These are phyloP conservation scores for Aspergillus felis DNA, from an alignment of 2,329 filamentous ascomycete genomes.

Conservation along the genomic window DNA sequence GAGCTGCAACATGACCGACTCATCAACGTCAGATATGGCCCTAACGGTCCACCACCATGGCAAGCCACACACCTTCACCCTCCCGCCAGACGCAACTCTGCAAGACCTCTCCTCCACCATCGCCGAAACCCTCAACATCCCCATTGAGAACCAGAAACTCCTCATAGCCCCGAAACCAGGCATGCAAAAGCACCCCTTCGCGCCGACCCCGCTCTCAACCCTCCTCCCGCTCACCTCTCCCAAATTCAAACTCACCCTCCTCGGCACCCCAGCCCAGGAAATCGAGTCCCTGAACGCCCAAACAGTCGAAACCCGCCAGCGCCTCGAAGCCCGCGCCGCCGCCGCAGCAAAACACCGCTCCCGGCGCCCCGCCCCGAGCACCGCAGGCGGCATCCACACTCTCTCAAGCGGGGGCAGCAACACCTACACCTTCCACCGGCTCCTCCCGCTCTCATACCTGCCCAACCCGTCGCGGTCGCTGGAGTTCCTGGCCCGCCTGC, in stretches of 20 bases:
- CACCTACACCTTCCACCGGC: constrained; percentile 77
- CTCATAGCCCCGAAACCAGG: constrained; percentile 47
- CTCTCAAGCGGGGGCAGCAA: constrained; percentile 44
- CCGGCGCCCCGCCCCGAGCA: constrained; percentile 3
- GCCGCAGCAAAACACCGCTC: constrained; percentile 12
- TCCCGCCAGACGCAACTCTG: constrained; percentile 51
- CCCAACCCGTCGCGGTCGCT: constrained; percentile 69
- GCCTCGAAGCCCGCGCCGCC: constrained; percentile 27
- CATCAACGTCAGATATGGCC: constrained; percentile 22
- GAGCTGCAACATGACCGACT: background rate
- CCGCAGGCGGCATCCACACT: constrained; percentile 25
- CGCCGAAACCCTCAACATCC: constrained; percentile 35
- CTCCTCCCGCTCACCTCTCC: constrained; percentile 33
- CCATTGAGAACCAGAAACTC: constrained; percentile 41
- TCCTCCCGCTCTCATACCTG: constrained; percentile 72
- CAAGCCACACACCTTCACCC: constrained; percentile 45
- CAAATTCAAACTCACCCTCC: constrained; percentile 45
- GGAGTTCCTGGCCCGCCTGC: constrained; percentile 69
- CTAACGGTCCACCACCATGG: constrained; percentile 55
- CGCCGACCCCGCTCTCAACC: constrained; percentile 29
- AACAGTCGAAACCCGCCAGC: constrained; percentile 23
- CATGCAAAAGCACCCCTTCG: constrained; percentile 44
- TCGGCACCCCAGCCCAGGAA: constrained; percentile 42
- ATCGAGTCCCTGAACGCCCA: constrained; percentile 41
- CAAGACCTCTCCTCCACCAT: constrained; percentile 37